These are phyloP conservation scores for Podospora anserina DNA, from an alignment of 495 filamentous ascomycete genomes.

Conservation along the genomic window DNA sequence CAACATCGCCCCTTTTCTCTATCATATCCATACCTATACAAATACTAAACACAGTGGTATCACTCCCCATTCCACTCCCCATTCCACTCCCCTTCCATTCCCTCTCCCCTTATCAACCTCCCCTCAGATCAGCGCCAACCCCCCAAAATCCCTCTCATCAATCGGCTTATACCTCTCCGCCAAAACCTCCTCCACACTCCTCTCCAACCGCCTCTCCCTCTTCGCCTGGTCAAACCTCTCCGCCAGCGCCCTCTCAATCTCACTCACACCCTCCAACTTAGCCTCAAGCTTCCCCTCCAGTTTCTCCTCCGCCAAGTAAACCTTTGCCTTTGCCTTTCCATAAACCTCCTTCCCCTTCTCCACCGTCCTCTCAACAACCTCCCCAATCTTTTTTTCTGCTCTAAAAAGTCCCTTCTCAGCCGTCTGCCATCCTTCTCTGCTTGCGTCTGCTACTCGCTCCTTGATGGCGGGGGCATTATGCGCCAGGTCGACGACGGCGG, in stretches of 20 bases:
- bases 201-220: constrained; percentile 29
- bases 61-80: neutral
- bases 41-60: neutral
- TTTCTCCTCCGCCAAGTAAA: constrained; percentile 29
- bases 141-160: constrained; percentile 34
- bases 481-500: constrained; percentile 31
- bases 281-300: constrained; percentile 27
- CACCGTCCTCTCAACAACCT: constrained; percentile 26
- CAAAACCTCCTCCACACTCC: constrained; percentile 45
- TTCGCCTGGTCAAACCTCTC: constrained; percentile 44
- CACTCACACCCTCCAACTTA: constrained; percentile 32
- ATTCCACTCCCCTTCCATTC: neutral
- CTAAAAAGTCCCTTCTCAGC: constrained; percentile 3
- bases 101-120: neutral
- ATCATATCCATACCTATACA: neutral
- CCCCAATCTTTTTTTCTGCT: constrained; percentile 26
- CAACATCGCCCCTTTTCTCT: neutral
- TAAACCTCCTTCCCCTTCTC: constrained; percentile 28
- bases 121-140: neutral
- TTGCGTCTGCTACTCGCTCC: constrained; percentile 22
- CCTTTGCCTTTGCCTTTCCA: constrained; percentile 28
- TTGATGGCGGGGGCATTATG: constrained; percentile 13
- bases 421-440: constrained; percentile 19
- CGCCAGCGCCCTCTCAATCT: constrained; percentile 44
- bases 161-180: constrained; percentile 47